These are phyloP conservation scores for Rhizopogon vulgaris DNA, from an alignment of 768 basidiomycete genomes.

Conservation along the genomic window DNA sequence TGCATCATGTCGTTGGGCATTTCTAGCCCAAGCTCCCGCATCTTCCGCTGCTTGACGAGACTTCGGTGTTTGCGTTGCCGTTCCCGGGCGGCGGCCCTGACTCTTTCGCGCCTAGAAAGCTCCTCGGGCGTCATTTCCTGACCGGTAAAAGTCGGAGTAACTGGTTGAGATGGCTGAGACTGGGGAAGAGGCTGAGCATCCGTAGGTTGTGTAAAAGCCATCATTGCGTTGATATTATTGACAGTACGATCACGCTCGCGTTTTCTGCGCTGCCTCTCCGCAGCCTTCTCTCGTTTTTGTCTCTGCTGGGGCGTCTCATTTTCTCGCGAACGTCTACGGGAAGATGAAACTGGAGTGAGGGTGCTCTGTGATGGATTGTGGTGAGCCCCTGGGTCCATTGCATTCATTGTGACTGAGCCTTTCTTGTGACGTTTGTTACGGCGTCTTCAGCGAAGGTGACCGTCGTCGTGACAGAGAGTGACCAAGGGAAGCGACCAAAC, in stretches of 20 bases:
- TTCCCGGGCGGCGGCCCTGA: conserved; percentile 72
- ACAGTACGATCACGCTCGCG: conserved; percentile 61
- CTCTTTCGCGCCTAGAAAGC: conserved; percentile 56
- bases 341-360: conserved; percentile 23
- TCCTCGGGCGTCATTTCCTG: conserved; percentile 57
- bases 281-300: conserved; percentile 80
- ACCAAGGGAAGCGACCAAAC: conserved; percentile 18
- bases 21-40: conserved; percentile 77
- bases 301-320: conserved; percentile 70
- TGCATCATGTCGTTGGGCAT: conserved; percentile 71
- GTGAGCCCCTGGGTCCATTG: conserved; percentile 28
- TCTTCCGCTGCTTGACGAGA: conserved; percentile 72
- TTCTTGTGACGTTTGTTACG: conserved; percentile 29
- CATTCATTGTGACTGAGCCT: conserved; percentile 21
- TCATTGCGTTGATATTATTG: conserved; percentile 34
- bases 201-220: conserved; percentile 32
- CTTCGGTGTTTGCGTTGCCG: conserved; percentile 78
- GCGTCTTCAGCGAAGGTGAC: conserved; percentile 16
- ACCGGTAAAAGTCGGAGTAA: conserved; percentile 20
- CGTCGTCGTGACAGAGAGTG: conserved; percentile 18
- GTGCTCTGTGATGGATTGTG: conserved; percentile 27
- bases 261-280: conserved; percentile 79
- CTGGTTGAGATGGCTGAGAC: conserved; percentile 24
- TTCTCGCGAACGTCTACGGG: conserved; percentile 57
- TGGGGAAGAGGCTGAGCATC: conserved; percentile 28